phyloP scores from a whole-genome alignment of 2,329 filamentous ascomycete species.

The Exophiala sp. region DNA sequence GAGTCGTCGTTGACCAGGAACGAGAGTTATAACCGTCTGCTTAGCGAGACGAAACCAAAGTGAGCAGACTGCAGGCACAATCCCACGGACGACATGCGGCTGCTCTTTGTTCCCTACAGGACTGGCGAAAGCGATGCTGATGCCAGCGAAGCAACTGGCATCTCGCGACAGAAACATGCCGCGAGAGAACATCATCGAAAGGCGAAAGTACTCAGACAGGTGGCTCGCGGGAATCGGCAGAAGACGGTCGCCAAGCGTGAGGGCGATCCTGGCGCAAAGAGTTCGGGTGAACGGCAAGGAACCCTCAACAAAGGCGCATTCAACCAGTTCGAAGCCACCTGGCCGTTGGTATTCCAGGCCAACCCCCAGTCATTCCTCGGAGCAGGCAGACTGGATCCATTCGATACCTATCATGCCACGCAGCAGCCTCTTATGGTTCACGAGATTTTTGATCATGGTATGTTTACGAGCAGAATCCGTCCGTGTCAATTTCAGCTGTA shows the following conservation, averaged over 20 bases:
- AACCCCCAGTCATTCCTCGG: not conserved
- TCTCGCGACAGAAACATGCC: conserved; percentile 8
- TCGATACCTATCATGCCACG: conserved; percentile 1
- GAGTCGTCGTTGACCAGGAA: too few species aligned
- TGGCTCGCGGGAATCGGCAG: not conserved
- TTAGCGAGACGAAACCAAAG: too few species aligned
- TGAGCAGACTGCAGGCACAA: too few species aligned
- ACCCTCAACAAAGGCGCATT: not conserved
- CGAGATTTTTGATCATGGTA: conserved; percentile 12
- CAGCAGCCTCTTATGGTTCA: conserved; percentile 7
- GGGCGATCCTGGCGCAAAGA: too few species aligned
- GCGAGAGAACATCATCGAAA: conserved; percentile 8
- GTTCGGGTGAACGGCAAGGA: not conserved
- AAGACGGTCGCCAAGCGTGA: too few species aligned
- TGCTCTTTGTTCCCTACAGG: conserved; percentile 10
- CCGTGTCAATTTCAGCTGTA: not conserved
- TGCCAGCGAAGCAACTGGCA: not conserved
- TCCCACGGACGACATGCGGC: conserved; percentile 30
- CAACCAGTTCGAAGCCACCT: not conserved
- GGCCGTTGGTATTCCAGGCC: not conserved
- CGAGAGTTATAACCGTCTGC: too few species aligned
- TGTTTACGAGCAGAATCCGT: not conserved
- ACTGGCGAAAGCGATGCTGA: not conserved
- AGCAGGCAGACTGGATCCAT: conserved; percentile 9
- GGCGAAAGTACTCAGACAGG: conserved; percentile 1